Percentiles rank a stretch among this genome's conserved stretches.
phyloP scores from a whole-genome alignment of 2,329 filamentous ascomycete species.

The Clonostachys rosea region DNA sequence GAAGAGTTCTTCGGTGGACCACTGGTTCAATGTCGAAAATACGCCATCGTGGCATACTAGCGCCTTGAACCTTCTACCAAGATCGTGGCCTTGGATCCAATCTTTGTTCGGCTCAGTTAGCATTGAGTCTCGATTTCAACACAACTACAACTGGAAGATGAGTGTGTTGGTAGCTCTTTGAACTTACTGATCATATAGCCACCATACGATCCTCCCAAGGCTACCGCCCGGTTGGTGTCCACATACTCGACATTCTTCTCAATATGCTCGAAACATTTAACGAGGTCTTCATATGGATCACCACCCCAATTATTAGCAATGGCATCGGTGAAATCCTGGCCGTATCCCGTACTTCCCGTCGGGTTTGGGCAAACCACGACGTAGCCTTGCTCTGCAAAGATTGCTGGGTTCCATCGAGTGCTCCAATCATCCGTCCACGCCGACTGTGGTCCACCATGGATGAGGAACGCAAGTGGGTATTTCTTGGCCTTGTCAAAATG shows the following conservation, averaged over 20 bases:
- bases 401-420: constrained; percentile 79
- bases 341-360: constrained; percentile 79
- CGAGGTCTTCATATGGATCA: constrained; percentile 77
- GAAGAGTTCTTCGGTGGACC: constrained; percentile 64
- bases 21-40: constrained; percentile 66
- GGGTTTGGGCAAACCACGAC: constrained; percentile 79
- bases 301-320: constrained; percentile 83
- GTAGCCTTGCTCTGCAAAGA: constrained; percentile 86
- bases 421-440: constrained; percentile 74
- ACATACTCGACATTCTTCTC: constrained; percentile 61
- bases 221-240: constrained; percentile 66
- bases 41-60: constrained; percentile 87
- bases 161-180: too few relatives aligned
- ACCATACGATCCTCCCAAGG: constrained; percentile 70
- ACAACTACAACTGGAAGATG: neutral
- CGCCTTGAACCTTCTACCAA: constrained; percentile 82
- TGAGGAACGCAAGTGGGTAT: constrained; percentile 74
- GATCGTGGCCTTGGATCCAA: constrained; percentile 84
- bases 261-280: constrained; percentile 72
- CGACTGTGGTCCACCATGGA: constrained; percentile 80
- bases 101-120: constrained; percentile 30
- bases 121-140: neutral
- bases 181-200: constrained; percentile 68
- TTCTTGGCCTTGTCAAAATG: constrained; percentile 65
- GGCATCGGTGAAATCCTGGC: constrained; percentile 70